Percentiles rank a stretch among this genome's conserved stretches.
phyloP scores from a whole-genome alignment of 2,329 filamentous ascomycete species.

The Pseudopyrenochaeta lycopersici region DNA sequence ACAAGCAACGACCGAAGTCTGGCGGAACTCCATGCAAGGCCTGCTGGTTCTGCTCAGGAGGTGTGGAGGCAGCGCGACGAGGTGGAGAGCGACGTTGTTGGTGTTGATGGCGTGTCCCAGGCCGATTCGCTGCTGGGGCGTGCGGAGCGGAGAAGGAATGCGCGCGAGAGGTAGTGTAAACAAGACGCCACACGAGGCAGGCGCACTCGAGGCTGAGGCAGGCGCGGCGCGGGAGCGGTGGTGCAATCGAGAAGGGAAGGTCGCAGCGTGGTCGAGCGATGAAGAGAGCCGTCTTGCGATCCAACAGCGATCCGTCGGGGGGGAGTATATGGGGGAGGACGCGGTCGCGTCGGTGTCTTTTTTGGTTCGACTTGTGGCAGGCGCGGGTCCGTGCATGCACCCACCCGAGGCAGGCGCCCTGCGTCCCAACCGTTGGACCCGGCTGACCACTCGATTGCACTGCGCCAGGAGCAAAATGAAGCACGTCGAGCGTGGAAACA shows the following conservation, averaged over 20 bases:
- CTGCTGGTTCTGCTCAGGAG: conserved; percentile 21
- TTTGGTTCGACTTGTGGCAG: conserved; percentile 23
- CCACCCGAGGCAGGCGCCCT: conserved; percentile 16
- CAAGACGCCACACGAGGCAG: conserved; percentile 27
- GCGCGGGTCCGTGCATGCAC: conserved; percentile 11
- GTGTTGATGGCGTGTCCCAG: conserved; percentile 26
- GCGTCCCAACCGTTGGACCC: conserved; percentile 23
- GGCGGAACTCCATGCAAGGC: conserved; percentile 47
- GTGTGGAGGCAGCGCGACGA: conserved; percentile 18
- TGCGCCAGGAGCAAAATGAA: conserved; percentile 20
- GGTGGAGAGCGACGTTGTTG: conserved; percentile 19
- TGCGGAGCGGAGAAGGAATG: conserved; percentile 24
- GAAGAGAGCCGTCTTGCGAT: conserved; percentile 33
- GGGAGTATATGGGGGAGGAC: conserved; percentile 26
- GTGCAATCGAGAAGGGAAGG: conserved; percentile 14
- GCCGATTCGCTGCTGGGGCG: conserved; percentile 37
- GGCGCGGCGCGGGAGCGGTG: conserved; percentile 8
- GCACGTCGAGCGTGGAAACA: conserved; percentile 12
- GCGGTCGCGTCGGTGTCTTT: conserved; percentile 37
- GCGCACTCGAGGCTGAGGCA: conserved; percentile 20
- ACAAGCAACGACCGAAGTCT: conserved; percentile 38
- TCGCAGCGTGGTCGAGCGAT: conserved; percentile 24
- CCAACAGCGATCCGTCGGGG: conserved; percentile 34
- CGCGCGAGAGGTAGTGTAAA: conserved; percentile 33
- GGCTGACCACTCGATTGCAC: conserved; percentile 26